Percentiles rank a stretch among this genome's conserved stretches.
Evolutionary conservation across 352 stramenopile genomes (phyloP).

Genomic region (Ophiocytium majus): DNA sequence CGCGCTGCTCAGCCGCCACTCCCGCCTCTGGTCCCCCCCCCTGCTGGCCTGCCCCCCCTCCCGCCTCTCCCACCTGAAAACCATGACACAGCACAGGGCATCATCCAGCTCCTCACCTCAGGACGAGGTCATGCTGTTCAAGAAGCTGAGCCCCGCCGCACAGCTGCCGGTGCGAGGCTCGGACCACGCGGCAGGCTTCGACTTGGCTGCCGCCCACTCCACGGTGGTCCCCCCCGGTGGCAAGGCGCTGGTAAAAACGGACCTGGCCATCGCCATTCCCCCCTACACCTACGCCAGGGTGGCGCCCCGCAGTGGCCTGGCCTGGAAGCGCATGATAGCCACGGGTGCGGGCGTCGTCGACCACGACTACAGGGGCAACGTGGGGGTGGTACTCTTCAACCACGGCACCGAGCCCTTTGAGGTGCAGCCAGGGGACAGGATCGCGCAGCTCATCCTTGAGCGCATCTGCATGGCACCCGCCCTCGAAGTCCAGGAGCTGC

Average conservation of each 20-base stretch:
- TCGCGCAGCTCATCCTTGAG: constrained; percentile 97
- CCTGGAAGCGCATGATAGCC: constrained; percentile 96
- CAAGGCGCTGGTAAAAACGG: constrained; percentile 94
- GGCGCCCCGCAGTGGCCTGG: constrained; percentile 83
- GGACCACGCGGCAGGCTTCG: constrained; percentile 56
- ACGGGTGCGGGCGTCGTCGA: constrained; percentile 96
- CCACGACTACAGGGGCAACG: constrained; percentile 93
- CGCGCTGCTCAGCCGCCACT: constrained; percentile 22
- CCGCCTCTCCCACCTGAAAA: background rate
- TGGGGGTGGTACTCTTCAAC: constrained; percentile 99
- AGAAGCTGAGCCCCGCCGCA: constrained; percentile 50
- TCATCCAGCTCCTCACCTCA: background rate
- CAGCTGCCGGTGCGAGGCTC: constrained; percentile 53
- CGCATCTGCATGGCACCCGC: constrained; percentile 81
- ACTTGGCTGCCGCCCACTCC: constrained; percentile 54
- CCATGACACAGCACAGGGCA: constrained; percentile 25
- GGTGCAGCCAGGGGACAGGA: constrained; percentile 88
- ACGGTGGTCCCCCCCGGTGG: constrained; percentile 79
- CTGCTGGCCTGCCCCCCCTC: constrained; percentile 25
- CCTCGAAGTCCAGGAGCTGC: constrained; percentile 87
- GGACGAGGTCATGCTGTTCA: constrained; percentile 48
- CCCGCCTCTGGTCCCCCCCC: constrained; percentile 30
- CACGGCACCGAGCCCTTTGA: constrained; percentile 88
- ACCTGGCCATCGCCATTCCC: constrained; percentile 89
- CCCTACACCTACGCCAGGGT: constrained; percentile 90